A percentile compares a stretch with the other conserved stretches of the same genome.
phyloP scores from a whole-genome alignment of 2,329 filamentous ascomycete species.

The Dothideomycetes sp. region DNA sequence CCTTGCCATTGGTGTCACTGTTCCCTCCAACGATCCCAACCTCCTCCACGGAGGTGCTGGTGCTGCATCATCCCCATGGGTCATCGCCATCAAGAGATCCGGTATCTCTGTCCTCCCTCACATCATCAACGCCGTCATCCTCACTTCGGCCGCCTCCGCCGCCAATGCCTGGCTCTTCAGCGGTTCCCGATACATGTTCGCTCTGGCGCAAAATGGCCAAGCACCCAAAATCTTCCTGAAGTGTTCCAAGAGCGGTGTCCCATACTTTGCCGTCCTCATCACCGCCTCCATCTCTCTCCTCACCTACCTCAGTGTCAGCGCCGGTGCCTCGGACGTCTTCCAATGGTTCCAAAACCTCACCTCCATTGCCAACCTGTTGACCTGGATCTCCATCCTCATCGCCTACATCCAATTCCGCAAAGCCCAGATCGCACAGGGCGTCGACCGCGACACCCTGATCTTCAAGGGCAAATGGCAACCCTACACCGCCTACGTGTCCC shows the following conservation, averaged over 20 bases:
- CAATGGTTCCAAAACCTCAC: constrained; percentile 29
- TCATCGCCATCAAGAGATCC: constrained; percentile 60
- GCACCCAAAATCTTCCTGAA: constrained; percentile 41
- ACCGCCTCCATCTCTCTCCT: constrained; percentile 46
- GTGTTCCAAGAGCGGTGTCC: constrained; percentile 38
- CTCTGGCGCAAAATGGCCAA: constrained; percentile 41
- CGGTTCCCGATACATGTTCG: constrained; percentile 44
- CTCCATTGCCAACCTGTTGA: constrained; percentile 27
- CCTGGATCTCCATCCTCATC: constrained; percentile 23
- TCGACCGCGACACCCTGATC: constrained; percentile 33
- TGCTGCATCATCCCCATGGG: constrained; percentile 45
- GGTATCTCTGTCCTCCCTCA: constrained; percentile 58
- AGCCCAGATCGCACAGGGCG: constrained; percentile 23
- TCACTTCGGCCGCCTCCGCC: constrained; percentile 62
- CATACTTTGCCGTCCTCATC: constrained; percentile 30
- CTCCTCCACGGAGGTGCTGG: constrained; percentile 39
- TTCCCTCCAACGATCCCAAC: constrained; percentile 45
- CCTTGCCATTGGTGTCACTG: constrained; percentile 50
- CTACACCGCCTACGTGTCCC: constrained; percentile 49
- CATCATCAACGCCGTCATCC: constrained; percentile 67
- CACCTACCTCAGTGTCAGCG: constrained; percentile 42
- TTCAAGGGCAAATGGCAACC: constrained; percentile 41
- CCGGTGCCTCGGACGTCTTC: constrained; percentile 24
- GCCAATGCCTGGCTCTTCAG: constrained; percentile 57
- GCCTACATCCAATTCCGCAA: constrained; percentile 24